Percentiles rank a stretch among this genome's conserved stretches.
phyloP scores from a whole-genome alignment of 2,329 filamentous ascomycete species.

The Sclerotinia borealis region DNA sequence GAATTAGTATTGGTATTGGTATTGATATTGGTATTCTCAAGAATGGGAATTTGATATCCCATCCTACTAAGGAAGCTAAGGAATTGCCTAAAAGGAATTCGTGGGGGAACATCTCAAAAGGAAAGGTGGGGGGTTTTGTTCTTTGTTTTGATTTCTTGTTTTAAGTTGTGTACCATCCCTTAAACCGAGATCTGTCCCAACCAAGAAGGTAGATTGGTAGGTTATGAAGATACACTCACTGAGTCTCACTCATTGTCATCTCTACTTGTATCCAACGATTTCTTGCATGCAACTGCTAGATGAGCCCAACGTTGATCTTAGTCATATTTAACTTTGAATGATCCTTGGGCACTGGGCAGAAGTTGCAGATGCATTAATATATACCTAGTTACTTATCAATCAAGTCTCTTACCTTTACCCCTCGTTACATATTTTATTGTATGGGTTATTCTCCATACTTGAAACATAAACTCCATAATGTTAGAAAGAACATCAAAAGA shows the following conservation, averaged over 20 bases:
- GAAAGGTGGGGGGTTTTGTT: not conserved
- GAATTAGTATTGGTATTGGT: not conserved
- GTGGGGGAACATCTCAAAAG: not conserved
- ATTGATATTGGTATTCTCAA: not conserved
- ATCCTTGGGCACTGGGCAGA: not conserved
- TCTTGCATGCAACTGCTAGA: not conserved
- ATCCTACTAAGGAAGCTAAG: not conserved
- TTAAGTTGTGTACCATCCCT: not conserved
- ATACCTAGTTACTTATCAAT: not conserved
- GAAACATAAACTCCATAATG: no score
- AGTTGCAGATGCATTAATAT: not conserved
- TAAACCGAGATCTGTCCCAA: not conserved
- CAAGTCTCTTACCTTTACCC: not conserved
- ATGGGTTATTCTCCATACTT: not conserved
- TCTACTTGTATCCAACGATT: not conserved
- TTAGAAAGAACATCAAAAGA: not conserved
- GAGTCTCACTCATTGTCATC: not conserved
- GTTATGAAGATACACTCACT: constrained; percentile 1
- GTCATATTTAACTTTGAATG: not conserved
- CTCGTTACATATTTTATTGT: not conserved
- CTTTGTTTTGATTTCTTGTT: not conserved
- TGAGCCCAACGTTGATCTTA: not conserved
- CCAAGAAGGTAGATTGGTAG: no score
- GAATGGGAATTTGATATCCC: not conserved
- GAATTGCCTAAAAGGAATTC: not conserved